Evolutionary conservation across 345 rosid genomes (phyloP).

Genomic region (Tarenaya hassleriana): DNA sequence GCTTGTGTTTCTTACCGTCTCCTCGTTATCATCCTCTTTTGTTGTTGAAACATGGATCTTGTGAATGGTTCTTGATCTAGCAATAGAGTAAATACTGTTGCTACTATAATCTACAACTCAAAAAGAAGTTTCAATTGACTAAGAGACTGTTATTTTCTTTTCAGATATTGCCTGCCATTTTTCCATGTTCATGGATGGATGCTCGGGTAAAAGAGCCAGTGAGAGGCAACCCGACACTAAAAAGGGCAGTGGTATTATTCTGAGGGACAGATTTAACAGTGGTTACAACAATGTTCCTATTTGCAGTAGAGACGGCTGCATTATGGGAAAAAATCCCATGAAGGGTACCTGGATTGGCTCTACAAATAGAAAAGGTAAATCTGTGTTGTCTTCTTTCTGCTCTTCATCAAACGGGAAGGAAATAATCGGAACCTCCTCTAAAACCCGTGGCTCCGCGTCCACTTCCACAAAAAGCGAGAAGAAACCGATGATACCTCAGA

Average conservation of each 20-base stretch:
- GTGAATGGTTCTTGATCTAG: too few relatives aligned
- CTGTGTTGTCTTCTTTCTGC: constrained; percentile 41
- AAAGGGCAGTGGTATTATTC: constrained; percentile 47
- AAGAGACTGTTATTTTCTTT: not conserved
- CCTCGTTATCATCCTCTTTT: too few relatives aligned
- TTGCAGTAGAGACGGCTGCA: constrained; percentile 54
- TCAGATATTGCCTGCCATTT: constrained; percentile 33
- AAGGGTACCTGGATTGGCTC: constrained; percentile 42
- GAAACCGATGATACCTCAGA: constrained; percentile 37
- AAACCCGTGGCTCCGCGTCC: constrained; percentile 33
- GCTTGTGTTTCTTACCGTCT: too few relatives aligned
- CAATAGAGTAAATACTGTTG: too few relatives aligned
- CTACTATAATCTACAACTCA: too few relatives aligned
- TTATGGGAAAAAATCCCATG: constrained; percentile 44
- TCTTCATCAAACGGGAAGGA: constrained; percentile 58
- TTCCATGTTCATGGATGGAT: constrained; percentile 53
- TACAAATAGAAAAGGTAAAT: constrained; percentile 47
- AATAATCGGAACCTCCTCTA: constrained; percentile 62
- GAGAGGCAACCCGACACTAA: constrained; percentile 38
- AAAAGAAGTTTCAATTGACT: not conserved
- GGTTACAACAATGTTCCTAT: constrained; percentile 42
- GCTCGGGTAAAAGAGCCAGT: constrained; percentile 56
- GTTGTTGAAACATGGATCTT: too few relatives aligned
- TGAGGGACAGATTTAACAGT: constrained; percentile 52
- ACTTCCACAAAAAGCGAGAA: constrained; percentile 30